Base-by-base conservation (phyloP, 2,329 filamentous ascomycete species). In the Chalaropsis ovoidea region DNA sequence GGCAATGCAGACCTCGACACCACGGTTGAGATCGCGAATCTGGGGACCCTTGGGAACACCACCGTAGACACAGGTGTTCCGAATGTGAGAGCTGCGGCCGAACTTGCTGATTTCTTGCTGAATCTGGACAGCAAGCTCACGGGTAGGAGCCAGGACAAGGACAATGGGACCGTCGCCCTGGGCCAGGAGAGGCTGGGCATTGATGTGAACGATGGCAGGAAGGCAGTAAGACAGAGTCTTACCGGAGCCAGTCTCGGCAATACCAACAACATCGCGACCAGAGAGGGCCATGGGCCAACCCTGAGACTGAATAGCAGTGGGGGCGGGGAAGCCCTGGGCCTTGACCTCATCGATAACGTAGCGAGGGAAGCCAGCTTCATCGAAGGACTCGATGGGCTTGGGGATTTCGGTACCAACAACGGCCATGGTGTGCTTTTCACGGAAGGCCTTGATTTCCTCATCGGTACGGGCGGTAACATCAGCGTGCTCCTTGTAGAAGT, bases 341-440 rank as follows among this genome's bases (percentile, higher is more conserved):
- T 99, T 99, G 74, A 99, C 94, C 76, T 99, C 94, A 73, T 90
- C 92, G 84, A 99, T 94, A 69, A 99, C 94, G 75, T 99, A 99
- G 72, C 86, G 85, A 54, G 94, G 94, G 80, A 99, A 99, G 54
- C 90, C 90, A 75, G 94, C 94, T 80, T 99, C 94, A 71, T 99
- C 94, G 75, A 99, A 99, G 47, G 87, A 95, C 78, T 96, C 89
- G 68, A 99, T 93, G 63, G 94, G 94, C 76, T 92, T 93, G 71
- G 94, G 94, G 17, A 97, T 86, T 70, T 94, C 83, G 68, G 70
- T 78, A 69, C 94, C 94, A 72, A 87, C 81, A 65, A 97, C 82
- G 58, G 90, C 83, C 77, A 99, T 96, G 73, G 90, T 82, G 73
- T 94, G 86, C 73, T 90, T 85, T 73, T 84, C 85, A 74, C 94